phyloP scores from a whole-genome alignment of 305 asterid genomes.

The Fraxinus ornus region DNA sequence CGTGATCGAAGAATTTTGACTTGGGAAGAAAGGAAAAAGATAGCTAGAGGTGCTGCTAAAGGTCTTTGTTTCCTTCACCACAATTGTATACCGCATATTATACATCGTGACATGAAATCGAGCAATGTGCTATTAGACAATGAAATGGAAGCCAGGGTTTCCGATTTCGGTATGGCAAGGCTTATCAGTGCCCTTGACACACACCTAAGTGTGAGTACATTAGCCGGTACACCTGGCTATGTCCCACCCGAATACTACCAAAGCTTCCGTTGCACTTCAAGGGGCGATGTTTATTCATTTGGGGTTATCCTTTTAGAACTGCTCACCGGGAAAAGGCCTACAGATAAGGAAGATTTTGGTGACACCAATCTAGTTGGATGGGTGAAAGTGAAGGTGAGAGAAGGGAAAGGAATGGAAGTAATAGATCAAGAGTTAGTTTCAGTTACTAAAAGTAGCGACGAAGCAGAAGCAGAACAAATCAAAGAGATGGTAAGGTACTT shows the following conservation, averaged over 20 bases:
- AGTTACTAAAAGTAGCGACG: slow-evolving; percentile 49
- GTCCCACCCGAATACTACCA: slow-evolving; percentile 92
- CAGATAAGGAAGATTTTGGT: slow-evolving; percentile 92
- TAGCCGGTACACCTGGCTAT: slow-evolving; percentile 89
- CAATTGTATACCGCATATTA: slow-evolving; percentile 87
- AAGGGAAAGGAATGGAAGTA: slow-evolving; percentile 85
- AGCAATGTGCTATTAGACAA: slow-evolving; percentile 77
- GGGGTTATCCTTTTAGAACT: slow-evolving; percentile 82
- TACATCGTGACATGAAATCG: slow-evolving; percentile 90
- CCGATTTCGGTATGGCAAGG: slow-evolving; percentile 94
- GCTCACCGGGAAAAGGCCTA: slow-evolving; percentile 80
- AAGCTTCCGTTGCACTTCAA: slow-evolving; percentile 88
- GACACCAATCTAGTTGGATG: slow-evolving; percentile 95
- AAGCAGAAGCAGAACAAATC: slow-evolving; percentile 63
- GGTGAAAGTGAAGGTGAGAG: slow-evolving; percentile 90
- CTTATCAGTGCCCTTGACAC: slow-evolving; percentile 88
- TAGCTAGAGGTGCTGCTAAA: slow-evolving; percentile 85
- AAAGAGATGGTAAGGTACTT: slow-evolving; percentile 87
- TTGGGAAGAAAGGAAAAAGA: slow-evolving; percentile 85
- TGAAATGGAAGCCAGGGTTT: slow-evolving; percentile 82
- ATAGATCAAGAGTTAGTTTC: slow-evolving; percentile 54
- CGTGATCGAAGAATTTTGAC: slow-evolving; percentile 40
- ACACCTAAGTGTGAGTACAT: slow-evolving; percentile 78
- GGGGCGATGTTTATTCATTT: slow-evolving; percentile 82
- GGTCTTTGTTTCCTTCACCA: slow-evolving; percentile 92